Evolutionary conservation across 2,329 filamentous ascomycete species (phyloP).

Genomic region (Trichophyton mentagrophytes): DNA sequence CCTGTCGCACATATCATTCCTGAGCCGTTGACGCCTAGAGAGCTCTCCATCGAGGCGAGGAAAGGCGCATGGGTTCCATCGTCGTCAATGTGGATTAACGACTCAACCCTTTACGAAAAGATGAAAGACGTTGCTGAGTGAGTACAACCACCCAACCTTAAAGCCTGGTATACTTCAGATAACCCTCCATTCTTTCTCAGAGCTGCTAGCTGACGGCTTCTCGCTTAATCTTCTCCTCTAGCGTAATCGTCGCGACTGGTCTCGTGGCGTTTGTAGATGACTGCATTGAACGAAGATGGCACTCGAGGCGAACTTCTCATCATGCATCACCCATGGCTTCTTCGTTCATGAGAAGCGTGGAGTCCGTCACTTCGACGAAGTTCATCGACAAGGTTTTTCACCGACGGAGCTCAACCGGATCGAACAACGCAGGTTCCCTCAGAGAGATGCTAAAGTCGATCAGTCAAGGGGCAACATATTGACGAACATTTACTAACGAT

Average conservation of each 20-base stretch:
- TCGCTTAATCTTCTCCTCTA: conserved; percentile 26
- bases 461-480: conserved; percentile 1
- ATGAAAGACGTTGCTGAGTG: conserved; percentile 79
- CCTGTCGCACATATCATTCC: conserved; percentile 77
- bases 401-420: conserved; percentile 32
- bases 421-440: conserved; percentile 10
- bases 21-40: conserved; percentile 57
- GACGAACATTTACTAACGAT: background rate
- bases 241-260: conserved; percentile 80
- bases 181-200: background rate
- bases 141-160: conserved; percentile 27
- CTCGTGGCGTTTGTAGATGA: conserved; percentile 81
- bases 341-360: conserved; percentile 45
- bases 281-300: conserved; percentile 71
- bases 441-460: conserved; percentile 10
- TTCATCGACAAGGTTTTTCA: conserved; percentile 54
- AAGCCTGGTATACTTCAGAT: background rate
- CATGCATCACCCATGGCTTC: conserved; percentile 41
- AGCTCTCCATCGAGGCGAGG: conserved; percentile 56
- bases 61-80: conserved; percentile 85
- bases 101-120: conserved; percentile 54
- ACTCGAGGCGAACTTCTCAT: conserved; percentile 38
- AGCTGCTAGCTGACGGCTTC: conserved; percentile 2
- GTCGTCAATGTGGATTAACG: conserved; percentile 80
- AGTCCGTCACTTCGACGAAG: conserved; percentile 49